Conservation (phyloP, 345 rosid species). For the Lepidium aucheri region DNA sequence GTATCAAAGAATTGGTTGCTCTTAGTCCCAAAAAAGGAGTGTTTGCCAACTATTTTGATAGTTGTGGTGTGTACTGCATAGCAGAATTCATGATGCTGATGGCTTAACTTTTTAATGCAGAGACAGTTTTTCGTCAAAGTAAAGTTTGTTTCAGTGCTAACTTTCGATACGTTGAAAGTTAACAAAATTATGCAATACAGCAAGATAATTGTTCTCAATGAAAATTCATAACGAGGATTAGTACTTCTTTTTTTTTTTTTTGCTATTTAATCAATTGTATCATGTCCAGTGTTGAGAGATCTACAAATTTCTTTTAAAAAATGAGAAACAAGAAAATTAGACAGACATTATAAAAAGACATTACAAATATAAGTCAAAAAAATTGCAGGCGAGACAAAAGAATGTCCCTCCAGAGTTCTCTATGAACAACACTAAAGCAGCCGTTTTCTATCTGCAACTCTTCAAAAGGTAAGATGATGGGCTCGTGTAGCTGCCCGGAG, state of each 20-base stretch:
- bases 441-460: slow-evolving; percentile 61
- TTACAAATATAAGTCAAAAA: slow-evolving; percentile 15
- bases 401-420: slow-evolving; percentile 1
- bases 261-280: slow-evolving; percentile 4
- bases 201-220: not conserved
- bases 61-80: no score
- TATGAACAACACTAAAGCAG: slow-evolving; percentile 12
- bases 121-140: no score
- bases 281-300: slow-evolving; percentile 17
- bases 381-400: not conserved
- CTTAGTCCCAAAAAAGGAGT: no score
- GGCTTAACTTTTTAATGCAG: no score
- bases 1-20: no score
- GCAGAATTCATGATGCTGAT: no score
- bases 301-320: not conserved
- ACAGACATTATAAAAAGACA: not conserved
- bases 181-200: not conserved
- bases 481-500: slow-evolving; percentile 47
- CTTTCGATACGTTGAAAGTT: no score
- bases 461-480: slow-evolving; percentile 76
- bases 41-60: no score
- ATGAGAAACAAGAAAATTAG: not conserved
- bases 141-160: no score
- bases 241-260: not conserved
- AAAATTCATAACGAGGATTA: not conserved